Evolutionary conservation across 352 stramenopile species (phyloP).

Genomic region (Phytophthora lateralis): DNA sequence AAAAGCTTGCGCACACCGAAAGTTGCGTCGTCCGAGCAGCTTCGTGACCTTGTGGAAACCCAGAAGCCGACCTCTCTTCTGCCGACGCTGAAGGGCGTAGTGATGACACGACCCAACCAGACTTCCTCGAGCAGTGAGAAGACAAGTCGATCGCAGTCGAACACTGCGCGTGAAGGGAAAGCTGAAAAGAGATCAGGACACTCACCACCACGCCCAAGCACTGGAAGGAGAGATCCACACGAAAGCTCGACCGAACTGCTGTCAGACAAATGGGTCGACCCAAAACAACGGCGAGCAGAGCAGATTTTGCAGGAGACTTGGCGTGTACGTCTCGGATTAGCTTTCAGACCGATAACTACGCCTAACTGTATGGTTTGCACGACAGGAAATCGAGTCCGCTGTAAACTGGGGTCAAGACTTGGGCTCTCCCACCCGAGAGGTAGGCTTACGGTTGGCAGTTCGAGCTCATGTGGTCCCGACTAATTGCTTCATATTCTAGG

Average conservation of each 20-base stretch:
- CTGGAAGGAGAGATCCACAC: constrained; percentile 14
- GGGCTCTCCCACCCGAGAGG: constrained; percentile 3
- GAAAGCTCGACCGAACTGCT: constrained; percentile 7
- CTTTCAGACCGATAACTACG: not conserved
- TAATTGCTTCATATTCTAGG: constrained; percentile 4
- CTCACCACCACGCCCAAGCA: constrained; percentile 11
- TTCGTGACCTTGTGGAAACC: constrained; percentile 50
- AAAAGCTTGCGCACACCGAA: constrained; percentile 25
- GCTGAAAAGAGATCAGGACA: not conserved
- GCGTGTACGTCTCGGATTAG: constrained; percentile 24
- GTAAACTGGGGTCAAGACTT: constrained; percentile 19
- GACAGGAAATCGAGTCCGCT: constrained; percentile 34
- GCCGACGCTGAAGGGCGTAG: constrained; percentile 10
- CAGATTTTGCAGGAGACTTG: constrained; percentile 43
- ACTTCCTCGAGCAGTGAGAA: not conserved
- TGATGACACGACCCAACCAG: constrained; percentile 13
- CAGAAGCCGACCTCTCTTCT: constrained; percentile 34
- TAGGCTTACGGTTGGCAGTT: not conserved
- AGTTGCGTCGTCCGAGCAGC: constrained; percentile 52
- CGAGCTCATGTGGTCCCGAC: not conserved
- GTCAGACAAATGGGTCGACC: constrained; percentile 36
- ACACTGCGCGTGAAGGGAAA: constrained; percentile 18
- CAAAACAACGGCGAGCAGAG: constrained; percentile 39
- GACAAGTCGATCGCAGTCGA: constrained; percentile 10
- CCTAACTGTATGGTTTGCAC: not conserved